Percentiles rank a stretch among this genome's conserved stretches.
These are phyloP conservation scores for Plasmodium vinckei DNA, from an alignment of 169 alveolate species.

Conservation along the genomic window DNA sequence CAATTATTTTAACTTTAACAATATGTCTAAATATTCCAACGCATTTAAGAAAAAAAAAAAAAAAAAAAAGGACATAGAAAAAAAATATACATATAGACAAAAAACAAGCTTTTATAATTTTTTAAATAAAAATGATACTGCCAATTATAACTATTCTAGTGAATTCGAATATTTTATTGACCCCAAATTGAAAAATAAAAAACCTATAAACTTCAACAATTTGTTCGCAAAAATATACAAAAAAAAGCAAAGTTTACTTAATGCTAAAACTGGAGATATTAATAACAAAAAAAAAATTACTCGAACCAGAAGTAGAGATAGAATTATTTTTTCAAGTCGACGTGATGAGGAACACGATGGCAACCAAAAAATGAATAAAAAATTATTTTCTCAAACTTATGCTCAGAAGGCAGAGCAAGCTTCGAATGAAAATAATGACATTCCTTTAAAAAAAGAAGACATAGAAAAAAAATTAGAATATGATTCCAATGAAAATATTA, in stretches of 20 bases:
- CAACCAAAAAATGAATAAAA: neutral
- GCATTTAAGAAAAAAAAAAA: slow-evolving; percentile 3
- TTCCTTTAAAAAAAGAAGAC: too few species aligned
- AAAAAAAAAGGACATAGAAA: neutral
- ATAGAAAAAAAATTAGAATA: neutral
- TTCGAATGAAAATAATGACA: too few species aligned
- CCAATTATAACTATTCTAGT: slow-evolving; percentile 32
- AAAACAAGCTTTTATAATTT: slow-evolving; percentile 39
- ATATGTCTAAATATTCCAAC: slow-evolving; percentile 5
- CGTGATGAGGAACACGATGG: neutral
- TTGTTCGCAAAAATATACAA: slow-evolving; percentile 65
- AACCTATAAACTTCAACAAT: slow-evolving; percentile 59
- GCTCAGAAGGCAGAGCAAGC: slow-evolving; percentile 13
- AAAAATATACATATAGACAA: slow-evolving; percentile 1
- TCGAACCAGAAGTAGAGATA: neutral
- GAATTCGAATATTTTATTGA: slow-evolving; percentile 37
- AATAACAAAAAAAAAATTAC: neutral
- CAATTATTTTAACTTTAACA: slow-evolving; percentile 18
- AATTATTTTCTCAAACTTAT: neutral
- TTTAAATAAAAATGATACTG: slow-evolving; percentile 8
- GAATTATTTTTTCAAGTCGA: neutral
- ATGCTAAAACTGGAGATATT: neutral
- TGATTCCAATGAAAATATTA: neutral
- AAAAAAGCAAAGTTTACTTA: slow-evolving; percentile 37
- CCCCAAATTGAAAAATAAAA: neutral